Evolutionary conservation across 2,329 filamentous ascomycete genomes (phyloP).

Genomic region (Pseudogymnoascus sp.): DNA sequence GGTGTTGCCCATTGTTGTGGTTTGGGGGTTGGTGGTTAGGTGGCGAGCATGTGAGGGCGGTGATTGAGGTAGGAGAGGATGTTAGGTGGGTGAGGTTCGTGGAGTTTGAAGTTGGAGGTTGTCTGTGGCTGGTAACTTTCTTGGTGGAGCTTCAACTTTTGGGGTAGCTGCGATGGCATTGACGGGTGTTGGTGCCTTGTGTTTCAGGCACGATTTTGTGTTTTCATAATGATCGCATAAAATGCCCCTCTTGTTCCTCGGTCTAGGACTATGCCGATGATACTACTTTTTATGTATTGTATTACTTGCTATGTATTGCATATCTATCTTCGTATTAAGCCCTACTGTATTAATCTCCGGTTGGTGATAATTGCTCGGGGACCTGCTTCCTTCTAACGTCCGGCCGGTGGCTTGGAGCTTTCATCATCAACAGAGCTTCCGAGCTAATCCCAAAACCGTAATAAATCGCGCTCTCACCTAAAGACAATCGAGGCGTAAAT

Average conservation of each 20-base stretch:
- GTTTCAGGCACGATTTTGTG: background rate
- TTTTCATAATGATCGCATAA: background rate
- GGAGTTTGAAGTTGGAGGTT: background rate
- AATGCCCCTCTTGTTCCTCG: background rate
- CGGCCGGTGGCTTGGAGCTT: background rate
- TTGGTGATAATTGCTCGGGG: background rate
- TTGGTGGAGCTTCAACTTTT: slow-evolving; percentile 11
- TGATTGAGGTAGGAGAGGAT: background rate
- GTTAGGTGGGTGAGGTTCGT: background rate
- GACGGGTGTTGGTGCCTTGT: background rate
- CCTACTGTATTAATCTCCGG: background rate
- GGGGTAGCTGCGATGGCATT: background rate
- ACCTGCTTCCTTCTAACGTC: too few relatives aligned
- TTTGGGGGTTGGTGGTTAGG: background rate
- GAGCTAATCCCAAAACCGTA: background rate
- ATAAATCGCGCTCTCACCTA: too few relatives aligned
- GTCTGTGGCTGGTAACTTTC: background rate
- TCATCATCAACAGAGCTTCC: background rate
- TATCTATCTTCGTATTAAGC: background rate
- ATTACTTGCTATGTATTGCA: background rate
- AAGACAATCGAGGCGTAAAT: too few relatives aligned
- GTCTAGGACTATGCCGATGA: background rate
- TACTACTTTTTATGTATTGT: background rate
- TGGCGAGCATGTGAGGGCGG: background rate
- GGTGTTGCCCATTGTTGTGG: background rate